These are phyloP conservation scores for Auriculariales sp. DNA, from an alignment of 768 basidiomycete species.

Conservation along the genomic window DNA sequence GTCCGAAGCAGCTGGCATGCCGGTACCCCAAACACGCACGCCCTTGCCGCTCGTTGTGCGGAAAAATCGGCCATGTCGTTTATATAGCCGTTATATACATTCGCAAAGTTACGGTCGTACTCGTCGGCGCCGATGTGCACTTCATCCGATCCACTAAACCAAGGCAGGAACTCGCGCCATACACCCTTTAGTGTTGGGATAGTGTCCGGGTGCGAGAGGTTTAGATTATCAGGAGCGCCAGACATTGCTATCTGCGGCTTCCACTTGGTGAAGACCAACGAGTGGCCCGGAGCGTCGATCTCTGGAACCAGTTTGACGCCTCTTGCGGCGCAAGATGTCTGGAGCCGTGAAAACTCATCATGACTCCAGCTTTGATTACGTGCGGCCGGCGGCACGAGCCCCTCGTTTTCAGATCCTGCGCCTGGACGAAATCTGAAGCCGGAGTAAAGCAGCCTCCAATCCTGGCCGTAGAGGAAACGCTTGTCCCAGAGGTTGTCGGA, in stretches of 20 bases:
- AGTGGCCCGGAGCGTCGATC: slow-evolving; percentile 30
- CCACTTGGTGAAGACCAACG: slow-evolving; percentile 30
- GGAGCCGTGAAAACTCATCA: slow-evolving; percentile 18
- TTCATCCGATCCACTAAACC: slow-evolving; percentile 23
- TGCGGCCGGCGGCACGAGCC: slow-evolving; percentile 22
- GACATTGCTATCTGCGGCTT: slow-evolving; percentile 25
- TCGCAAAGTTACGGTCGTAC: slow-evolving; percentile 21
- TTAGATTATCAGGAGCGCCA: slow-evolving; percentile 21
- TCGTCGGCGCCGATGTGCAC: slow-evolving; percentile 35
- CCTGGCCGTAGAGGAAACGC: slow-evolving; percentile 20
- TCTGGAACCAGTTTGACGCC: slow-evolving; percentile 28
- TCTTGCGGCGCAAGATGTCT: slow-evolving; percentile 21
- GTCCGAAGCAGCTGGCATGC: slow-evolving; percentile 24
- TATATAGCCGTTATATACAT: slow-evolving; percentile 28
- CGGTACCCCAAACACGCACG: slow-evolving; percentile 28
- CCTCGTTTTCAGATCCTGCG: slow-evolving; percentile 17
- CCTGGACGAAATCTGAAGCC: slow-evolving; percentile 27
- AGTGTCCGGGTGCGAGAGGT: slow-evolving; percentile 26
- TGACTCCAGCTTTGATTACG: slow-evolving; percentile 27
- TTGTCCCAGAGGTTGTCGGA: slow-evolving; percentile 31
- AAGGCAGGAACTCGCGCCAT: slow-evolving; percentile 26
- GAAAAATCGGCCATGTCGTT: slow-evolving; percentile 28
- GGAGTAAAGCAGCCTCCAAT: slow-evolving; percentile 27
- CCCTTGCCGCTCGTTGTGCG: slow-evolving; percentile 17
- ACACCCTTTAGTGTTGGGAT: slow-evolving; percentile 27